A percentile compares a stretch with the other conserved stretches of the same genome.
These are phyloP conservation scores for Gypsophila paniculata DNA, from an alignment of 179 eudicot genomes.

Conservation along the genomic window DNA sequence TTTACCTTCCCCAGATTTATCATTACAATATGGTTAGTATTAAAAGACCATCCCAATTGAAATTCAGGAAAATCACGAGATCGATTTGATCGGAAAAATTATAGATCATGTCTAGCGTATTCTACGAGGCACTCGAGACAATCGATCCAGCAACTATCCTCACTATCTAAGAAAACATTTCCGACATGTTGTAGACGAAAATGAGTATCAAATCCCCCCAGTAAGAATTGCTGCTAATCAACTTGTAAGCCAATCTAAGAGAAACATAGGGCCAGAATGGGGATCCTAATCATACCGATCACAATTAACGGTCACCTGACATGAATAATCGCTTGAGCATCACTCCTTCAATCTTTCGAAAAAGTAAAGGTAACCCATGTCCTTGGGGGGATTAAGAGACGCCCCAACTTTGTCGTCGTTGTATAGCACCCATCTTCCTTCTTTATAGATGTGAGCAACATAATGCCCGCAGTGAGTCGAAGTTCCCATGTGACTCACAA, in stretches of 20 bases:
- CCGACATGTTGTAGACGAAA: no score
- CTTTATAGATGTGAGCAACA: conserved; percentile 86
- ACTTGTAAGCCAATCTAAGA: conserved; percentile 3
- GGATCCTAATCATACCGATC: neutral
- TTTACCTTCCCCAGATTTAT: no score
- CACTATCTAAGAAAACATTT: no score
- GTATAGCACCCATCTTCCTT: conserved; percentile 89
- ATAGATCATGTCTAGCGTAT: no score
- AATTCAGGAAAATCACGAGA: no score
- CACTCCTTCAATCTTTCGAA: conserved; percentile 38
- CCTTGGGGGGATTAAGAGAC: conserved; percentile 84
- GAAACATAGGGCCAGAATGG: conserved; percentile 6
- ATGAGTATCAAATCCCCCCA: neutral
- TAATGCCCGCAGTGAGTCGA: conserved; percentile 98
- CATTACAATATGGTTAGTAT: no score
- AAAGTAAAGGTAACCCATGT: conserved; percentile 94
- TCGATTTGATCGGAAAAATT: no score
- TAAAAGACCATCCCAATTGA: no score
- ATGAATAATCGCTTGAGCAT: neutral
- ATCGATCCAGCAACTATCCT: no score
- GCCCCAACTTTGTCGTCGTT: conserved; percentile 86
- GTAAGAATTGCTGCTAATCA: conserved; percentile 6
- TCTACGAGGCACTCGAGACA: no score
- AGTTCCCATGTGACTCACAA: conserved; percentile 96
- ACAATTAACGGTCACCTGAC: neutral